Evolutionary conservation across 2,329 filamentous ascomycete genomes (phyloP), one percentile per base, ranked within the genome.

Genomic region (Chrysoporthe deuterocubensis): DNA sequence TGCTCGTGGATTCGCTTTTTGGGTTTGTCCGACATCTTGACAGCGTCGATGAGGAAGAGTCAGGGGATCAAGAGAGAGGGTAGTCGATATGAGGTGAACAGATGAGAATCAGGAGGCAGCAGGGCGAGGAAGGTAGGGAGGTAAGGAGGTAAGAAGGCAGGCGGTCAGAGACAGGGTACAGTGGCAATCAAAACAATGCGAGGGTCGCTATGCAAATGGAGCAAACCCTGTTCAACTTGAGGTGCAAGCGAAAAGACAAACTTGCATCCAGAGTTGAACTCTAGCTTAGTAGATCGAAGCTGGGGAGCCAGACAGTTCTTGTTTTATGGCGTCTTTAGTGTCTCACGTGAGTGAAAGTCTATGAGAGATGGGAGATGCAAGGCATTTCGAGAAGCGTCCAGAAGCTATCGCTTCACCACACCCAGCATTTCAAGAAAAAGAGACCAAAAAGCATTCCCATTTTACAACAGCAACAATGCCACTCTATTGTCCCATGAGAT

Each of bases 1-100:
- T 69, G 69, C 14, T 67, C 44, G 9, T 67, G 60, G 18, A 70
- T 66, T 1, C 37, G 66, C 44, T 50, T 65, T 13, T 34, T 65
- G 16, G 11, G 40, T 1, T 16, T n/a, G 13, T 40, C 32, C 6
- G 66, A 26, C 68, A 70, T 70, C 4, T 46, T 66, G 62, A 14
- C n/a, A n/a, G 44, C 44, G 37, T 44, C n/a, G 5, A 18, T 1
- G 9, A 26, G 37, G 34, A 60, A 6, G 3, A 7, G 3, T 14
- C 40, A 60, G 57, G n/a, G 40, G 56, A 18, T 40, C 40, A 9
- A 26, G 37, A 26, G n/a, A 11, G 11, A 21, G n/a, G 21, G 34
- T 44, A 21, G 21, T 43, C 8, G 3, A 6, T 57, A 4, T 26
- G 14, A 16, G 26, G 26, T 26, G 26, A 26, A 26, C 26, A 26